Evolutionary conservation across 257 asterid genomes (phyloP).

Genomic region (Nicotiana attenuata): DNA sequence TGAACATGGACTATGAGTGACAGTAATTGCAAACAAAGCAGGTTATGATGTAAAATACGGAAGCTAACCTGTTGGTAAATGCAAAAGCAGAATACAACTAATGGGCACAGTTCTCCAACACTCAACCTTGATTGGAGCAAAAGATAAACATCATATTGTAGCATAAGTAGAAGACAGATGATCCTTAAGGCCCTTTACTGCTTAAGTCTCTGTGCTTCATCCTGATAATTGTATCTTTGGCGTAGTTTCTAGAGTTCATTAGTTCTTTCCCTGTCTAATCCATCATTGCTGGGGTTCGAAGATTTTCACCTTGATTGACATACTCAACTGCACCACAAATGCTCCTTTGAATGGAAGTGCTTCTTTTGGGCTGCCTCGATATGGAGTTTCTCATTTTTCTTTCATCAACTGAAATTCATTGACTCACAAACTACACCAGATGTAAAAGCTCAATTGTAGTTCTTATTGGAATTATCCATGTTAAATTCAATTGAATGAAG

Average conservation of each 20-base stretch:
- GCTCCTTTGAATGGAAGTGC: conserved; percentile 49
- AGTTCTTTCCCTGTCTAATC: too few relatives aligned
- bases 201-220: too few relatives aligned
- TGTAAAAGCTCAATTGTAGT: conserved; percentile 30
- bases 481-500: conserved; percentile 60
- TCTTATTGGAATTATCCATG: conserved; percentile 32
- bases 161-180: too few relatives aligned
- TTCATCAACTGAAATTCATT: conserved; percentile 28
- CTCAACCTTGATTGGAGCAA: not conserved
- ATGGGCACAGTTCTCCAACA: not conserved
- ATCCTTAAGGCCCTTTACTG: too few relatives aligned
- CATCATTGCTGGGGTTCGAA: too few relatives aligned
- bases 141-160: not conserved
- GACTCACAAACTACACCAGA: conserved; percentile 21
- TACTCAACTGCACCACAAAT: conserved; percentile 22
- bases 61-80: not conserved
- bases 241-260: conserved; percentile 21
- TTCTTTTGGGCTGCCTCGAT: conserved; percentile 25
- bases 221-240: conserved; percentile 33
- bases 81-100: not conserved
- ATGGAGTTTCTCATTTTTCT: conserved; percentile 37
- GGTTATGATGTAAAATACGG: not conserved
- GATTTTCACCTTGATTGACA: too few relatives aligned
- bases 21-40: not conserved
- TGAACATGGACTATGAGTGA: not conserved